These are phyloP conservation scores for Parmelia sp. DNA, from an alignment of 495 filamentous ascomycete genomes.

Conservation along the genomic window DNA sequence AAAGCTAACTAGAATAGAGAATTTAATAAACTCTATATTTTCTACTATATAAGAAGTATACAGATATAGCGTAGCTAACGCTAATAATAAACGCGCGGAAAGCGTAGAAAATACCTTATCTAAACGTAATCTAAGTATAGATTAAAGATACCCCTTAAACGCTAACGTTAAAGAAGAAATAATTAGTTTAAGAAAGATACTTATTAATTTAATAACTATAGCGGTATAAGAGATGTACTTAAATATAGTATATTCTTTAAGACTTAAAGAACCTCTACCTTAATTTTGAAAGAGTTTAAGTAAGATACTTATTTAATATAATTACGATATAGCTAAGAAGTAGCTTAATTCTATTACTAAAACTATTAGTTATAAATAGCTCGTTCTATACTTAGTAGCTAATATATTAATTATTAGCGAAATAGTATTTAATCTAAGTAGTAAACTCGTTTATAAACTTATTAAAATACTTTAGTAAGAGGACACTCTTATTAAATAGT, in stretches of 20 bases:
- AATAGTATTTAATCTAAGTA: not conserved
- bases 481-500: conserved; percentile 1
- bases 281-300: not conserved
- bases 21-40: not conserved
- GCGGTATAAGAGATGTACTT: not conserved
- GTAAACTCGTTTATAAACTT: not conserved
- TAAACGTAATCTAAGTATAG: too few relatives aligned
- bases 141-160: too few relatives aligned
- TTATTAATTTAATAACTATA: not conserved
- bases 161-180: too few relatives aligned
- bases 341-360: not conserved
- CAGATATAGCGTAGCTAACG: not conserved
- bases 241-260: not conserved
- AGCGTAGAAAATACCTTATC: too few relatives aligned
- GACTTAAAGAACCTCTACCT: not conserved
- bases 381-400: not conserved
- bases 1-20: not conserved
- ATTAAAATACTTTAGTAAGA: not conserved
- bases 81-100: too few relatives aligned
- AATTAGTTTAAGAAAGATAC: not conserved
- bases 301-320: not conserved
- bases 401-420: not conserved
- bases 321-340: not conserved
- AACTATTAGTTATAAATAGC: conserved; percentile 9
- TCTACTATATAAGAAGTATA: not conserved